Conservation (phyloP, 2,329 filamentous ascomycete genomes). For the Chaetomium sp. region DNA sequence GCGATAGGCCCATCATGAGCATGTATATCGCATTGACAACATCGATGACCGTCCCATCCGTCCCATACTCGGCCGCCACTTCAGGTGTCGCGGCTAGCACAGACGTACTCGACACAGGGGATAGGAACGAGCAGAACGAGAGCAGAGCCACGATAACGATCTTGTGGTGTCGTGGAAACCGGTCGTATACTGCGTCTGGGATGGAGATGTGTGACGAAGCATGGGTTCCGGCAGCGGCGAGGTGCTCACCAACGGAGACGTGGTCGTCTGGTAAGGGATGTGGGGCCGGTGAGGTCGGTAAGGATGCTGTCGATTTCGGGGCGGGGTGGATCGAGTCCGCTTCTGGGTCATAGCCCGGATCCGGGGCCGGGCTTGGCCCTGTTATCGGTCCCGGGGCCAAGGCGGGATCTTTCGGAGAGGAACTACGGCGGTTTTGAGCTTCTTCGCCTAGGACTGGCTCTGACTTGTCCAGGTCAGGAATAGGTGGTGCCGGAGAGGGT, state of each 20-base stretch:
- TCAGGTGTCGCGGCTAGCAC: constrained; percentile 61
- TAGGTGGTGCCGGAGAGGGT: too few relatives aligned
- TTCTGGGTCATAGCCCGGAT: neutral
- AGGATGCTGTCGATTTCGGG: neutral
- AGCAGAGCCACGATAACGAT: constrained; percentile 60
- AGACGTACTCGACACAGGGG: constrained; percentile 61
- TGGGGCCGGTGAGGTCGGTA: neutral
- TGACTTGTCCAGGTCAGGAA: too few relatives aligned
- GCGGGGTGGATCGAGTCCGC: neutral
- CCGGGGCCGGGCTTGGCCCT: neutral
- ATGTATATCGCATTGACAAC: constrained; percentile 64
- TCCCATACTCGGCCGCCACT: constrained; percentile 52
- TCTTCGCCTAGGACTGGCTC: too few relatives aligned
- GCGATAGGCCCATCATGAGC: constrained; percentile 61
- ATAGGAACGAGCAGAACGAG: constrained; percentile 68
- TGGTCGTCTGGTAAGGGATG: neutral
- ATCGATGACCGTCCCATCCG: constrained; percentile 58
- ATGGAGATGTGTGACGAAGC: neutral
- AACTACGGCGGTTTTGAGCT: too few relatives aligned
- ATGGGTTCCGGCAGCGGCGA: constrained; percentile 25
- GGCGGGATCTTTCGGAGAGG: too few relatives aligned
- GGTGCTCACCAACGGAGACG: constrained; percentile 27
- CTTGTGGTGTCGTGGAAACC: constrained; percentile 57
- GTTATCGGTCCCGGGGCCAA: too few relatives aligned
- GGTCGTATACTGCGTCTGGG: constrained; percentile 55